A percentile compares a stretch with the other conserved stretches of the same genome.
These are phyloP conservation scores for Sanghuangporus baumii DNA, from an alignment of 1,284 basidiomycete species.

Conservation along the genomic window DNA sequence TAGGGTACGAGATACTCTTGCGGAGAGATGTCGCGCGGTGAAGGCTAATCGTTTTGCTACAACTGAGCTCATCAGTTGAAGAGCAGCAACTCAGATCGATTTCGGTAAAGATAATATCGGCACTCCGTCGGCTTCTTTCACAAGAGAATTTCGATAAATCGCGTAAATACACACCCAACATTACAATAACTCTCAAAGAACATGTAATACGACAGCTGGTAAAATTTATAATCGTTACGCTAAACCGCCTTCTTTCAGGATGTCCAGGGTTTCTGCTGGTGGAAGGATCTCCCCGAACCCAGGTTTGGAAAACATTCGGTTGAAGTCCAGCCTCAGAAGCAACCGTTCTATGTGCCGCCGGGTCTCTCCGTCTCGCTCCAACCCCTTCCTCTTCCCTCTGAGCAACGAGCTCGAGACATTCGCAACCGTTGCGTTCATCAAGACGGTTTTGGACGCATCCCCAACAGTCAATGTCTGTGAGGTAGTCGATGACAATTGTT, in stretches of 20 bases:
- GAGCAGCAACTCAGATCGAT: constrained; percentile 2
- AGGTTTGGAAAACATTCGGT: constrained; percentile 67
- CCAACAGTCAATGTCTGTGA: constrained; percentile 55
- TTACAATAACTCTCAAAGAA: neutral
- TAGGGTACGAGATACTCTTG: constrained; percentile 25
- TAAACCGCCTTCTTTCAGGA: constrained; percentile 14
- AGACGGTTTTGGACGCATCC: constrained; percentile 64
- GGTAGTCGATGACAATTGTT: constrained; percentile 68
- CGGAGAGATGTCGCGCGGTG: constrained; percentile 51
- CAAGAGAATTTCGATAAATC: neutral
- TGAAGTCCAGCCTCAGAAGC: constrained; percentile 80
- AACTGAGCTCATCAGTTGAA: constrained; percentile 16
- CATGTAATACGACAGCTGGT: neutral
- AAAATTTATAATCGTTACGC: neutral
- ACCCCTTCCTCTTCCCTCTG: constrained; percentile 40
- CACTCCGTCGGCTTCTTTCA: neutral
- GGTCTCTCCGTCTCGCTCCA: constrained; percentile 56
- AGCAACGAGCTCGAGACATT: constrained; percentile 50
- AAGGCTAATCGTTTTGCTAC: constrained; percentile 47
- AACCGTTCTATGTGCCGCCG: constrained; percentile 78
- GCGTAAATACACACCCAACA: neutral
- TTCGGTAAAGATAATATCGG: constrained; percentile 1
- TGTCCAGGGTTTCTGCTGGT: constrained; percentile 37
- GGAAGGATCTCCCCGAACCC: constrained; percentile 38
- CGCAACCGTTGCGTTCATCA: constrained; percentile 45